Conservation (phyloP, 2,329 filamentous ascomycete species). For the Ceratocystis papillata region DNA sequence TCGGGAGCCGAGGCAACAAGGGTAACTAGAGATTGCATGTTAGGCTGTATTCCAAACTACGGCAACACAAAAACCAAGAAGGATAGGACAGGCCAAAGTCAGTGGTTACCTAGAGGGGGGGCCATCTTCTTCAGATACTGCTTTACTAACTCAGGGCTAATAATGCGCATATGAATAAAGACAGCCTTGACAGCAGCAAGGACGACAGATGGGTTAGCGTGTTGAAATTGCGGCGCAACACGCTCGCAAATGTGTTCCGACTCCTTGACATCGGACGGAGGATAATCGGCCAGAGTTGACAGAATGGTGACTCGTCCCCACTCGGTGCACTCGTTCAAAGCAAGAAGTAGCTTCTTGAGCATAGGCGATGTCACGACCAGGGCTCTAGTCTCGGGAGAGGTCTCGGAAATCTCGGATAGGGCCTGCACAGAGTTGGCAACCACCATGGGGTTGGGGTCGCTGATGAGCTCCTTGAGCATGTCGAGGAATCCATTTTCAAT, state of each 20-base stretch:
- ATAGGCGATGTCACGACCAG: slow-evolving; percentile 70
- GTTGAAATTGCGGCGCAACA: slow-evolving; percentile 93
- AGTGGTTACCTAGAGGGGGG: slow-evolving; percentile 66
- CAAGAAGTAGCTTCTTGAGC: slow-evolving; percentile 91
- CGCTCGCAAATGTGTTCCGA: slow-evolving; percentile 96
- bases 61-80: background rate
- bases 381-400: slow-evolving; percentile 80
- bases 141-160: slow-evolving; percentile 65
- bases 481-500: slow-evolving; percentile 95
- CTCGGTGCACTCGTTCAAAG: slow-evolving; percentile 94
- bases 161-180: slow-evolving; percentile 85
- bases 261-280: slow-evolving; percentile 79
- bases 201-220: slow-evolving; percentile 94
- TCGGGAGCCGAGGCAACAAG: slow-evolving; percentile 91
- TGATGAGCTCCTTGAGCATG: slow-evolving; percentile 86
- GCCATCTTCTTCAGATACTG: slow-evolving; percentile 98
- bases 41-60: background rate
- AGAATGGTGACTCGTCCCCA: slow-evolving; percentile 95
- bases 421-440: slow-evolving; percentile 96
- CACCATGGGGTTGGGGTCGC: slow-evolving; percentile 97
- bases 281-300: slow-evolving; percentile 79
- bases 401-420: slow-evolving; percentile 79
- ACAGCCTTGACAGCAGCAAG: slow-evolving; percentile 96
- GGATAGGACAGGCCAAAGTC: background rate
- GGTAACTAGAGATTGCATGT: slow-evolving; percentile 52